phyloP scores from a whole-genome alignment of 495 filamentous ascomycete genomes.

The Penicillium odoratum region DNA sequence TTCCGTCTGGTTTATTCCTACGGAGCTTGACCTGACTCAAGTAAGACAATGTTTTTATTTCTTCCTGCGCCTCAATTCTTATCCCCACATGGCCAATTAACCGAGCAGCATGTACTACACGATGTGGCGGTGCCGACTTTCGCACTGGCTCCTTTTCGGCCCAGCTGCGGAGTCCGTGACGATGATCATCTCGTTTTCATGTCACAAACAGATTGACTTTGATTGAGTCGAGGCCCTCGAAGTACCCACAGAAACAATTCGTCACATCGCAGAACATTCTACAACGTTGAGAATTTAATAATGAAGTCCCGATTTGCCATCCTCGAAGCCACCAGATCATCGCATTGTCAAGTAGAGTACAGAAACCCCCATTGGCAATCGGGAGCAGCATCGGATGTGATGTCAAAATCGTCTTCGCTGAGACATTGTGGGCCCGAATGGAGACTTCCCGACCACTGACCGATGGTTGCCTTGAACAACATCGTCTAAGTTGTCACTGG shows the following conservation, averaged over 20 bases:
- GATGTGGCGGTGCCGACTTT: conserved; percentile 1
- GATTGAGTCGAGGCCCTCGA: background rate
- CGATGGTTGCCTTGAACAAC: conserved; percentile 9
- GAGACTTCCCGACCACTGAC: conserved; percentile 1
- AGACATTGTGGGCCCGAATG: conserved; percentile 12
- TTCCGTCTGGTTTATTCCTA: background rate
- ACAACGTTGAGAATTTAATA: background rate
- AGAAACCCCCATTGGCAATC: background rate
- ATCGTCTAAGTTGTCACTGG: conserved; percentile 1
- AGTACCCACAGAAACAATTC: background rate
- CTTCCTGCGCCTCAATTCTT: conserved; percentile 1
- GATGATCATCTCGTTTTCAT: conserved; percentile 11
- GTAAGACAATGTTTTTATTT: background rate
- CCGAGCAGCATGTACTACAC: background rate
- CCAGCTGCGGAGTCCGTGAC: conserved; percentile 4
- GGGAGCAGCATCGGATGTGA: conserved; percentile 4
- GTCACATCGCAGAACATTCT: background rate
- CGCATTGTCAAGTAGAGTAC: background rate
- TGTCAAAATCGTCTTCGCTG: conserved; percentile 12
- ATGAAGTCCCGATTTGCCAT: background rate
- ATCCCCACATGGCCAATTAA: background rate
- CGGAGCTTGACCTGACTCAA: background rate
- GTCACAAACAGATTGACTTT: conserved; percentile 15
- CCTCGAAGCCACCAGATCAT: background rate
- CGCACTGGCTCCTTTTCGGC: background rate